Percentiles rank a stretch among this genome's conserved stretches.
These are phyloP conservation scores for Thelephora aurantiotincta DNA, from an alignment of 768 basidiomycete species.

Conservation along the genomic window DNA sequence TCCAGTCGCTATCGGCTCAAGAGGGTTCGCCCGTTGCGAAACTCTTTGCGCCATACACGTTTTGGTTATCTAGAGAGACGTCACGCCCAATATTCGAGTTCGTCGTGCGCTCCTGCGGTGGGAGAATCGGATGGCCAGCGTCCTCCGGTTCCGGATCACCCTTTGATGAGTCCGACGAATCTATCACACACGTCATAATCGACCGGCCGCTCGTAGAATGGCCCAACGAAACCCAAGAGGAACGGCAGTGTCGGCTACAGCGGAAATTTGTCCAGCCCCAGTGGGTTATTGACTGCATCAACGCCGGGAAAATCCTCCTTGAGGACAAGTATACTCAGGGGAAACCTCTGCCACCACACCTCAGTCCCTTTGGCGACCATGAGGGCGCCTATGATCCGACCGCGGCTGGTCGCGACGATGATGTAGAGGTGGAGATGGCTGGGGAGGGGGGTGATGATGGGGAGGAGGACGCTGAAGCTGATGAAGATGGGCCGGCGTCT, in stretches of 20 bases:
- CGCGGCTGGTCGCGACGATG: conserved; percentile 19
- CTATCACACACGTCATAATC: conserved; percentile 90
- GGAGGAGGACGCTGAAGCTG: conserved; percentile 12
- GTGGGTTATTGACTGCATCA: conserved; percentile 95
- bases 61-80: conserved; percentile 90
- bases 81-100: conserved; percentile 91
- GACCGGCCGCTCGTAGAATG: conserved; percentile 62
- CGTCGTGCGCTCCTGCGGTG: conserved; percentile 82
- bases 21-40: conserved; percentile 42
- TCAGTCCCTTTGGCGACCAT: conserved; percentile 86
- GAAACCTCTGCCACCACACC: conserved; percentile 77
- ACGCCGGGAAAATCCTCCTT: conserved; percentile 68
- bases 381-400: conserved; percentile 67
- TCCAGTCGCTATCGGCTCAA: conserved; percentile 48
- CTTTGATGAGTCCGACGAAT: conserved; percentile 58
- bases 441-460: conserved; percentile 18
- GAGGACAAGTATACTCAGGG: conserved; percentile 84
- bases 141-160: conserved; percentile 77
- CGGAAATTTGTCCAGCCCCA: conserved; percentile 93
- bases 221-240: conserved; percentile 35
- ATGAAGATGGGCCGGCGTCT: conserved; percentile 15
- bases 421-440: conserved; percentile 18
- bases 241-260: conserved; percentile 46
- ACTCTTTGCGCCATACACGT: conserved; percentile 75
- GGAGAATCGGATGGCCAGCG: conserved; percentile 78